Percentiles rank a stretch among this genome's conserved stretches.
phyloP scores from a whole-genome alignment of 148 eudicot genomes.

The Cornus kousa region DNA sequence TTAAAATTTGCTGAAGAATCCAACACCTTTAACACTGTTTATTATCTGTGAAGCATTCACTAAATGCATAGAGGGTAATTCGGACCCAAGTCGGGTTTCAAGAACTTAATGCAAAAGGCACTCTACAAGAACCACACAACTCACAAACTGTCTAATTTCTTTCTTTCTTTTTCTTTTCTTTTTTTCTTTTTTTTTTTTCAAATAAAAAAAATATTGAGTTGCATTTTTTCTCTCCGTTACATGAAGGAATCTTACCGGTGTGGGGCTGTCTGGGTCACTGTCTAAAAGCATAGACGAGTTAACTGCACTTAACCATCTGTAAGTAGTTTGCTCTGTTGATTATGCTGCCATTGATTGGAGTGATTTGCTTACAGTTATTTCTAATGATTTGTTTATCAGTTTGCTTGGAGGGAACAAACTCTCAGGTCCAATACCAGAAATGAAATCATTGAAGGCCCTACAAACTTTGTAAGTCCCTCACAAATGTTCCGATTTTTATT shows the following conservation, averaged over 20 bases:
- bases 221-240: neutral
- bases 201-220: too few species aligned
- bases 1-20: neutral
- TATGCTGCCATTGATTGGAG: neutral
- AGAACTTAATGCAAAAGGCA: too few species aligned
- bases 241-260: slow-evolving; percentile 63
- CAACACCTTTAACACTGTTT: neutral
- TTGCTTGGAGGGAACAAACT: slow-evolving; percentile 69
- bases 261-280: slow-evolving; percentile 53
- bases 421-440: slow-evolving; percentile 60
- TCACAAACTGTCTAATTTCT: too few species aligned
- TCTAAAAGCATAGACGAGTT: slow-evolving; percentile 42
- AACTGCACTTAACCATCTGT: slow-evolving; percentile 50
- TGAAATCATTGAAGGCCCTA: slow-evolving; percentile 48
- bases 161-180: too few species aligned
- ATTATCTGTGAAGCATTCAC: neutral
- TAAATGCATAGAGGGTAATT: neutral
- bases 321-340: slow-evolving; percentile 23
- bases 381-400: slow-evolving; percentile 28
- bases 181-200: too few species aligned
- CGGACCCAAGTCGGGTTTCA: neutral
- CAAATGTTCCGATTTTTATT: too few species aligned
- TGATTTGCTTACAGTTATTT: neutral
- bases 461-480: slow-evolving; percentile 52
- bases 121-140: neutral